phyloP scores from a whole-genome alignment of 139 green algal genomes.

The Desmodesmus armatus region DNA sequence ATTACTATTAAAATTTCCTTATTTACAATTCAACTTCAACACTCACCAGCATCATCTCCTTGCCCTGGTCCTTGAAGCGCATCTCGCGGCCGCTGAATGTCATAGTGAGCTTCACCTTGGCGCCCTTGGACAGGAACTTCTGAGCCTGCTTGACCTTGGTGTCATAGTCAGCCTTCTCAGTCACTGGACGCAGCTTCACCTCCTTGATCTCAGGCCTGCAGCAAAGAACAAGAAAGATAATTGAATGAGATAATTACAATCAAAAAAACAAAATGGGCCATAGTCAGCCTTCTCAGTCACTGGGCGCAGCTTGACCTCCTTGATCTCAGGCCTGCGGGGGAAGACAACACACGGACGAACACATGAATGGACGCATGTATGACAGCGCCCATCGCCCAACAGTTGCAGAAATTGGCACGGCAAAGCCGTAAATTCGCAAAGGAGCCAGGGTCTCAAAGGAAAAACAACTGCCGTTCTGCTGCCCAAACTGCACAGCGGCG shows the following conservation, averaged over 20 bases:
- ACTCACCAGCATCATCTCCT: slow-evolving; percentile 50
- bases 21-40: neutral
- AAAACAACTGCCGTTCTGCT: too few relatives aligned
- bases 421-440: too few relatives aligned
- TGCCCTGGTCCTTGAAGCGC: slow-evolving; percentile 52
- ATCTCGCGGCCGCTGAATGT: slow-evolving; percentile 45
- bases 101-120: slow-evolving; percentile 51
- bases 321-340: slow-evolving; percentile 26
- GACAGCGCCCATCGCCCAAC: too few relatives aligned
- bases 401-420: too few relatives aligned
- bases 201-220: slow-evolving; percentile 44
- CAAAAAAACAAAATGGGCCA: too few relatives aligned
- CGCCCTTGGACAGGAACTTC: slow-evolving; percentile 44
- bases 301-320: slow-evolving; percentile 47
- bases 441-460: too few relatives aligned
- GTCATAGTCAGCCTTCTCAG: slow-evolving; percentile 38
- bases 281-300: slow-evolving; percentile 44
- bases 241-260: neutral
- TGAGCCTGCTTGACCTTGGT: slow-evolving; percentile 5
- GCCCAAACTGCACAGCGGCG: too few relatives aligned
- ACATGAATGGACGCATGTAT: too few relatives aligned
- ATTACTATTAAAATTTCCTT: too few relatives aligned
- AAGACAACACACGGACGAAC: neutral
- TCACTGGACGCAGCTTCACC: slow-evolving; percentile 44
- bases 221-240: neutral